Base-by-base conservation (phyloP, 192 early-diverging fungal genomes). In the Borealophlyctis nickersoniae region DNA sequence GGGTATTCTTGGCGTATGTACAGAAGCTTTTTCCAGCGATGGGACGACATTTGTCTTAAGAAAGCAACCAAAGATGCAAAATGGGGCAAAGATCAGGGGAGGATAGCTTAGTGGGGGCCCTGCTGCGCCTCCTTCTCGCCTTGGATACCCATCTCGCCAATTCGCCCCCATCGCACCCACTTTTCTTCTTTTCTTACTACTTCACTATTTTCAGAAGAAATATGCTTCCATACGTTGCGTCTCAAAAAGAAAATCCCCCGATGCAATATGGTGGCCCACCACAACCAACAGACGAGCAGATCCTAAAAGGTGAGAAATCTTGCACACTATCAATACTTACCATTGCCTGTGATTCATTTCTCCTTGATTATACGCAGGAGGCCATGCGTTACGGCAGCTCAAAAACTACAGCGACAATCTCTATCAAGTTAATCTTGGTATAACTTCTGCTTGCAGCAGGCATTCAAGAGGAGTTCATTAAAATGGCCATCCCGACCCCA, bases 1-100 rank as follows among this genome's bases (percentile, higher is more conserved):
- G 92, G 88, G 58, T 88, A 95, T 36, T 87, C 85, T 69, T 96
- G 94, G 58, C 88, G 86, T 45, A 93, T 86, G 71, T 92, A 96
- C 58, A 96, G 69, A 0, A 92, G 62, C 73, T 90, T 92, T 32
- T 85, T 76, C 92, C 92, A 96, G n/a, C n/a, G n/a, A n/a, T n/a
- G n/a, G n/a, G n/a, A n/a, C n/a, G n/a, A n/a, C n/a, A n/a, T n/a
- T n/a, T n/a, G n/a, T n/a, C n/a, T n/a, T n/a, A n/a, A n/a, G n/a
- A n/a, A n/a, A n/a, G n/a, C n/a, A n/a, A n/a, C n/a, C n/a, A n/a
- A n/a, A n/a, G n/a, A n/a, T n/a, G n/a, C n/a, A n/a, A n/a, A n/a
- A n/a, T n/a, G n/a, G n/a, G n/a, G n/a, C n/a, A n/a, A n/a, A n/a
- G n/a, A n/a, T n/a, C n/a, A n/a, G n/a, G n/a, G n/a, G n/a, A n/a